Percentiles rank a stretch among this genome's conserved stretches.
Evolutionary conservation across 257 asterid species (phyloP).

Genomic region (Capsicum pubescens): DNA sequence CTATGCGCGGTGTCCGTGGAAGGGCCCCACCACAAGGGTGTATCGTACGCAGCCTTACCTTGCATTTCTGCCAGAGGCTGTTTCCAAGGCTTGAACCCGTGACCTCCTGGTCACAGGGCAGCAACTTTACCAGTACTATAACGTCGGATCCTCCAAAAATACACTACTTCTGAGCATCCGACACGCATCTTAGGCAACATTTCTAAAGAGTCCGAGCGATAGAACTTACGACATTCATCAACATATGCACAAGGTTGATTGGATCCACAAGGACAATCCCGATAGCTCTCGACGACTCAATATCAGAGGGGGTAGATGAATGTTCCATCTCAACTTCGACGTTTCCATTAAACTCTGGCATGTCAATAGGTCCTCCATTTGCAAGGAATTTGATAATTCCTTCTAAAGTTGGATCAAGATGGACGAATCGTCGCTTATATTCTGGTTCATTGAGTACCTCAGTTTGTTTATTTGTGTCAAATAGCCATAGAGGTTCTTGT

Average conservation of each 20-base stretch:
- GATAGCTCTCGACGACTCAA: constrained; percentile 52
- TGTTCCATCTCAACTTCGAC: constrained; percentile 18
- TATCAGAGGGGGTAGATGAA: neutral
- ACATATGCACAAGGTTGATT: constrained; percentile 41
- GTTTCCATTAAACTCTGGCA: constrained; percentile 37
- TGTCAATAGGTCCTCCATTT: constrained; percentile 37
- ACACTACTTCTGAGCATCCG: neutral
- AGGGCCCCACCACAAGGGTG: no score
- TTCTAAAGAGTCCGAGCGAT: neutral
- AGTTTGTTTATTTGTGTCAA: constrained; percentile 35
- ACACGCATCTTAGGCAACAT: neutral
- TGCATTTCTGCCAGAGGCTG: no score
- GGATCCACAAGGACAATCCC: constrained; percentile 53
- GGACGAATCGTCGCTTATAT: constrained; percentile 47
- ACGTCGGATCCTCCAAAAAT: neutral
- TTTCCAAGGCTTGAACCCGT: no score
- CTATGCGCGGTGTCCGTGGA: no score
- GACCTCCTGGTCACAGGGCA: no score
- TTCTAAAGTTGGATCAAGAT: constrained; percentile 53
- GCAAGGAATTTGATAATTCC: constrained; percentile 48
- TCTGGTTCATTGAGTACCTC: constrained; percentile 51
- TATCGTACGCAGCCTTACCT: no score
- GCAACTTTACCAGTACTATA: neutral
- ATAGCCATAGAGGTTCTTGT: constrained; percentile 53
- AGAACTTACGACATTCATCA: constrained; percentile 58